These are phyloP conservation scores for Begonia masoniana DNA, from an alignment of 306 rosid species.

Conservation along the genomic window DNA sequence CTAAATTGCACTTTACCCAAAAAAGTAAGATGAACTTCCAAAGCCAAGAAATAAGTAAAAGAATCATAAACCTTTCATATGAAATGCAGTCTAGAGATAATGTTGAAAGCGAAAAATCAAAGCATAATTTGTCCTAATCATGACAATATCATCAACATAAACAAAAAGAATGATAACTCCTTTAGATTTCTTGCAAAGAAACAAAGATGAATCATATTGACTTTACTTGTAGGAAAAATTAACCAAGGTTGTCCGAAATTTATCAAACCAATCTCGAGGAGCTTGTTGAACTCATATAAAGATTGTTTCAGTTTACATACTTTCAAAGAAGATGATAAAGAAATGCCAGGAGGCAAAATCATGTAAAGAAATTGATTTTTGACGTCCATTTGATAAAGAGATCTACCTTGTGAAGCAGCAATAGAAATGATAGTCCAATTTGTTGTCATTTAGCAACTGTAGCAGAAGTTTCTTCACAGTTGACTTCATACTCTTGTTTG, in stretches of 20 bases:
- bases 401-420: background rate
- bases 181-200: too few species aligned
- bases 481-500: background rate
- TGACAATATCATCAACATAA: too few species aligned
- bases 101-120: too few species aligned
- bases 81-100: too few species aligned
- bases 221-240: too few species aligned
- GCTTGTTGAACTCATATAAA: background rate
- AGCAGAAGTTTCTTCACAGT: background rate
- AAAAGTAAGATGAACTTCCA: too few species aligned
- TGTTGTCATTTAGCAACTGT: background rate
- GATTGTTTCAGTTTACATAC: background rate
- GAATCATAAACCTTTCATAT: too few species aligned
- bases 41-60: too few species aligned
- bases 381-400: background rate
- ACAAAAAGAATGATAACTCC: too few species aligned
- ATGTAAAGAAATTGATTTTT: background rate
- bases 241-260: background rate
- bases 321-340: background rate
- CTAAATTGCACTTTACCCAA: too few species aligned
- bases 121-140: too few species aligned
- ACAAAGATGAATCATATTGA: too few species aligned
- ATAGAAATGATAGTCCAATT: background rate
- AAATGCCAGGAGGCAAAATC: background rate
- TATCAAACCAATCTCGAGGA: background rate